Evolutionary conservation across 306 rosid genomes (phyloP).

Genomic region (Malus fusca): DNA sequence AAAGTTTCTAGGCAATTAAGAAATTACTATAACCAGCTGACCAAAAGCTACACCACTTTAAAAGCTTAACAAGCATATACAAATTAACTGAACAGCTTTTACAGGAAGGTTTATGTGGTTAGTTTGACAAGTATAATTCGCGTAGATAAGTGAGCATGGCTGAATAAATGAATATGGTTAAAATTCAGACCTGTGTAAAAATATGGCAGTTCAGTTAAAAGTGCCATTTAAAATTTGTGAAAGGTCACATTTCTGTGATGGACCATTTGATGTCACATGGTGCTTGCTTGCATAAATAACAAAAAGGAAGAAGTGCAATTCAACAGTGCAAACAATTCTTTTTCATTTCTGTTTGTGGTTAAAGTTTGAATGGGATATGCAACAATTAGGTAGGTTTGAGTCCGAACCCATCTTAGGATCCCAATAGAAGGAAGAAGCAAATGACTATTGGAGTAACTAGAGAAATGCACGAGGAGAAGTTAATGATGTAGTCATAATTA

Average conservation of each 20-base stretch:
- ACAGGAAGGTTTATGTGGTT: neutral
- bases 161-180: neutral
- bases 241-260: neutral
- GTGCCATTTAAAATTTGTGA: neutral
- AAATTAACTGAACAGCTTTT: neutral
- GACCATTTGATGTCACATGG: neutral
- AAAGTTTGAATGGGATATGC: neutral
- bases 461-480: neutral
- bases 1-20: slow-evolving; percentile 10
- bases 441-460: neutral
- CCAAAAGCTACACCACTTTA: neutral
- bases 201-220: neutral
- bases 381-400: neutral
- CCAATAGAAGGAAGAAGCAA: neutral
- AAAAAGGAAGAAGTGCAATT: too few species aligned
- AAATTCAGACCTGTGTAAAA: neutral
- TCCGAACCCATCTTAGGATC: neutral
- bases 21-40: neutral
- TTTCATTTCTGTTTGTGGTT: neutral
- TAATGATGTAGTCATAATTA: neutral
- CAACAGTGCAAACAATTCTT: neutral
- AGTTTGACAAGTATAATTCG: neutral
- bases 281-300: neutral
- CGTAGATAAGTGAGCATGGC: neutral
- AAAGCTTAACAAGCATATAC: neutral